Percentiles rank a stretch among this genome's conserved stretches.
Conservation (phyloP, 2,329 filamentous ascomycete species). For the Colletotrichum musae region DNA sequence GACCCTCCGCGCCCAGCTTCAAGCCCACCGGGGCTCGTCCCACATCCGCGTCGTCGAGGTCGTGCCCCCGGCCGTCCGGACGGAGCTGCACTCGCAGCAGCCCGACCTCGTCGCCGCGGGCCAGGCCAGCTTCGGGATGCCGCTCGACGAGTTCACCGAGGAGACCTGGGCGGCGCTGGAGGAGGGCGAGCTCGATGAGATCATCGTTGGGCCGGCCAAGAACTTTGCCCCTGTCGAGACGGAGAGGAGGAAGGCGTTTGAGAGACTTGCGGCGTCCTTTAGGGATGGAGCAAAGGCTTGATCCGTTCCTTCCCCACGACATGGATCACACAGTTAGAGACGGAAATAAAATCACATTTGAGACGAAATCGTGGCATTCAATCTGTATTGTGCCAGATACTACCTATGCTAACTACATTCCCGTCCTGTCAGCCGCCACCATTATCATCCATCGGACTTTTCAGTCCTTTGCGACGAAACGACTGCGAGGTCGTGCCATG, state of each 20-base stretch:
- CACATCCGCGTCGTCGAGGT: conserved; percentile 62
- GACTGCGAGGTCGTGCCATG: conserved; percentile 14
- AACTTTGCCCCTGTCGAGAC: conserved; percentile 32
- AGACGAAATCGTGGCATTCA: conserved; percentile 16
- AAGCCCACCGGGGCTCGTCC: conserved; percentile 48
- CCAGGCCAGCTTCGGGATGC: conserved; percentile 52
- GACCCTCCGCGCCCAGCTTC: conserved; percentile 60
- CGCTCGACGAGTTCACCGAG: conserved; percentile 58
- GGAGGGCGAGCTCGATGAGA: conserved; percentile 55
- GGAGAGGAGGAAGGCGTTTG: conserved; percentile 24
- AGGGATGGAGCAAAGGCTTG: conserved; percentile 14
- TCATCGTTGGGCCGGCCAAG: conserved; percentile 39
- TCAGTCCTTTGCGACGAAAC: conserved; percentile 28
- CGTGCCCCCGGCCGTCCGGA: conserved; percentile 61
- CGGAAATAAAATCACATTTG: background rate
- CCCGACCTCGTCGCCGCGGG: conserved; percentile 52
- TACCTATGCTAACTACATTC: conserved; percentile 38
- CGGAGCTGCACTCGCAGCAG: conserved; percentile 64
- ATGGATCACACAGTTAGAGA: background rate
- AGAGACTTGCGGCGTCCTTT: conserved; percentile 22
- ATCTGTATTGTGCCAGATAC: conserved; percentile 37
- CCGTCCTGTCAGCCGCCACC: conserved; percentile 33
- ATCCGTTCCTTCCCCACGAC: background rate
- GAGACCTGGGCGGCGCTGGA: conserved; percentile 60
- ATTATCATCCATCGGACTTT: conserved; percentile 26